Evolutionary conservation across 805 yeast genomes (phyloP), one percentile per base, ranked within the genome.

Genomic region (Starmerella tilneyi): DNA sequence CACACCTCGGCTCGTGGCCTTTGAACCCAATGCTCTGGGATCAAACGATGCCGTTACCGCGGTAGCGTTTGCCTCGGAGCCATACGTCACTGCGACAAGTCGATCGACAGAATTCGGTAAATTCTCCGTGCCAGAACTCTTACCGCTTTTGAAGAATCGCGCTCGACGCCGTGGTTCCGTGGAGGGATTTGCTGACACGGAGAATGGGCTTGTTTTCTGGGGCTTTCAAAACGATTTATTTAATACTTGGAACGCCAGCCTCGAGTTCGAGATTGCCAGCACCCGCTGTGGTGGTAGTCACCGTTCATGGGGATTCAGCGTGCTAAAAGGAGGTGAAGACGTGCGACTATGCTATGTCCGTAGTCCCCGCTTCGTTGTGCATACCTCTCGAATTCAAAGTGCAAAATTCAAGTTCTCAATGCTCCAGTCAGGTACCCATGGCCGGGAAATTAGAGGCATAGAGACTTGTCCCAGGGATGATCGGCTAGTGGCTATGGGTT

Each of bases 281-380:
- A 84, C 78, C 50, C 62, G 71, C 12, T 92, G 97, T 62, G 97
- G 97, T 22, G 97, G 97, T 2, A 75, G 92, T 3, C 96, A 88
- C 59, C 71, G 97, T 48, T 74, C 76, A 48, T 92, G 96, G 96
- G 70, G 27, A 64, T 82, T 29, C 41, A 45, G 29, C 12, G 19
- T 32, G 16, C 21, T 24, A 45, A n/a, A 48, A 5, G 3, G 51
- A 11, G 72, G 61, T 51, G 66, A 71, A 37, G 16, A 19, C 23
- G 4, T 24, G 23, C 7, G 19, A 22, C 19, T 74, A 84, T 51
- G 65, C 35, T 52, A 48, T 24, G 43, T 48, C 9, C 45, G 52
- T 3, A 35, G 41, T 11, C 24, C 41, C 3, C 43, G 48, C 8
- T 70, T 19, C 82, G 75, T 34, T n/a, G 17, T 47, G 11, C 58